phyloP scores from a whole-genome alignment of 2,329 filamentous ascomycete species.

The Hypoxylon rubiginosum region DNA sequence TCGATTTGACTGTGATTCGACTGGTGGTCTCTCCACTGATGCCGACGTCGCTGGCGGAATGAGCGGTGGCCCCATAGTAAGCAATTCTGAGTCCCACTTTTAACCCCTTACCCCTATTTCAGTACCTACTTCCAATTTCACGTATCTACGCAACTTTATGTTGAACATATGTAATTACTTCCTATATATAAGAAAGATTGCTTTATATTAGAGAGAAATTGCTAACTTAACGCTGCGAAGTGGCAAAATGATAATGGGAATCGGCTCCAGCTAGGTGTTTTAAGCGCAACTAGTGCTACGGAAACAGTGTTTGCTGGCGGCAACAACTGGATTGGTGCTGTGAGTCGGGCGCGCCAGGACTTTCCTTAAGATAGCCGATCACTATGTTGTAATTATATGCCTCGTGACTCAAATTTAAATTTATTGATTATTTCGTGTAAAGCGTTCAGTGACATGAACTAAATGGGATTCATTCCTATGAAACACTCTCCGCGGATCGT shows the following conservation, averaged over 20 bases:
- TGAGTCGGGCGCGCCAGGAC: constrained; percentile 19
- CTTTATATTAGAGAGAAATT: background rate
- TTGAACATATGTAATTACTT: too few relatives aligned
- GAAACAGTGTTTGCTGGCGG: constrained; percentile 33
- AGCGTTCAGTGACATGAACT: too few relatives aligned
- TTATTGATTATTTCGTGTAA: too few relatives aligned
- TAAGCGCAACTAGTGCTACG: constrained; percentile 22
- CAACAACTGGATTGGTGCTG: constrained; percentile 22
- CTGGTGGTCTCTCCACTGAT: constrained; percentile 32
- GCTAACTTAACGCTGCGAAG: background rate
- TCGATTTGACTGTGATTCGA: constrained; percentile 18
- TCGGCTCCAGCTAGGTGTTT: constrained; percentile 26
- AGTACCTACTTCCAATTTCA: too few relatives aligned
- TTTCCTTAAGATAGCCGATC: constrained; percentile 8
- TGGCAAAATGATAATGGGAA: constrained; percentile 20
- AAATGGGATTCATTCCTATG: too few relatives aligned
- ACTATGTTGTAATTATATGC: too few relatives aligned
- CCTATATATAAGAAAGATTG: background rate
- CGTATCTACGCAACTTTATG: too few relatives aligned
- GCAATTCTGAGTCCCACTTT: background rate
- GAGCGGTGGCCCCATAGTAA: constrained; percentile 35
- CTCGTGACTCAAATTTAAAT: too few relatives aligned
- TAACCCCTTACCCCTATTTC: background rate
- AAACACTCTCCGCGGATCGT: too few relatives aligned
- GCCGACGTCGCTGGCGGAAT: constrained; percentile 34